Base-by-base conservation (phyloP, 2,329 filamentous ascomycete genomes). In the Tolypocladium guangdongense region DNA sequence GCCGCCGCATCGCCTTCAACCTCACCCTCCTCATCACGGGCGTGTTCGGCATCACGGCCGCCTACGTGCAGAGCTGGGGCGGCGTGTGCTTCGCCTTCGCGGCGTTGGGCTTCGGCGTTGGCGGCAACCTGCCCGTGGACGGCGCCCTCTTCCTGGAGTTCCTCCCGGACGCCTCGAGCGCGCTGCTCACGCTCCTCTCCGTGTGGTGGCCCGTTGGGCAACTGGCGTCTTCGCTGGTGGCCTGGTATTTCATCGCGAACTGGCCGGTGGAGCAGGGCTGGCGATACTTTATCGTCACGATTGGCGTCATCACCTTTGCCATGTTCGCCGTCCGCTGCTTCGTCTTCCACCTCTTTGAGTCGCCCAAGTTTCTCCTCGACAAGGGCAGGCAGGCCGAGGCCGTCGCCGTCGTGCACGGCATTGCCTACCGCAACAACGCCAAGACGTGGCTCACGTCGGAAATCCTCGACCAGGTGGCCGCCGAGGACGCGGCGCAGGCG, bases 141-240 rank as follows among this genome's bases (percentile, higher is more conserved):
- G 87, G 87, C 36, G 86, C 88, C 0, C 73, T 93, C 3, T 93
- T 95, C 66, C 76, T 95, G 38, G 90, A 95, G 63, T 92, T 92
- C 59, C 71, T 95, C 1, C 90, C 90, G 0, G 84, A 86, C 54
- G 80, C 84, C 0, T 86, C 82, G n/a, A 83, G 82, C 57, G 82
- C 83, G 35, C 77, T 93, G 16, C 73, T 93, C 33, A 93, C 88
- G 0, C 75, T 92, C 49, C 75, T 95, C n/a, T 90, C 87, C 7
- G 80, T 90, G 8, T 93, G 88, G 86, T 95, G 90, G 88, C 87
- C 89, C 0, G 71, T 95, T 20, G 90, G 89, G 7, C 88, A 93
- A 64, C 75, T 95, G 8, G 78, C 86, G 53, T 83, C 86, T 2
- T 86, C 83, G 3, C 69, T 87, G 6, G 74, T 88, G 49, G 88